Evolutionary conservation across 2,329 filamentous ascomycete species (phyloP), one percentile per base, ranked within the genome.

Genomic region (Ophiostoma fasciatum): DNA sequence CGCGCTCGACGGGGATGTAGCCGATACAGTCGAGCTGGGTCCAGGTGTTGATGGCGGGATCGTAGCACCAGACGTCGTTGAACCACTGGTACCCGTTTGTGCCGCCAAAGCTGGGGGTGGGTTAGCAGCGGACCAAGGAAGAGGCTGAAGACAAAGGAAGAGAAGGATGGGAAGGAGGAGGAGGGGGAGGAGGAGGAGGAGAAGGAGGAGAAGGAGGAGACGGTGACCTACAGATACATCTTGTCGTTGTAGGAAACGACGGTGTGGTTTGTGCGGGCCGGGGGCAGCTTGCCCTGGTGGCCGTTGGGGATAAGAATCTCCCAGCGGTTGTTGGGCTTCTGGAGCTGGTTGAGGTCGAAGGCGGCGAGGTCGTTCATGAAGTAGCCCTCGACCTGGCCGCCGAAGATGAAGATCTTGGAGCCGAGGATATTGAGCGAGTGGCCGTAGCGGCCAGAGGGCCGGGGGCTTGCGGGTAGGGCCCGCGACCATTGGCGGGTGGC

Each of bases 41-140:
- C 90, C 90, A 98, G 38, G 69, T 62, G 55, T 94, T 94, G 31
- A 71, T 62, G 37, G 75, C 68, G 7, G 87, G 82, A 49, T 94
- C 88, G 54, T 90, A 98, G 35, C 78, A 83, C 90, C 90, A 98
- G 32, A 98, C 90, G 53, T 98, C 90, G 55, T 96, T 98, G 62
- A 96, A 98, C 92, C 90, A 98, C 50, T 82, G 77, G 38, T 87
- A 74, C 28, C 90, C 90, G 53, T 98, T 94, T 2, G 90, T 98
- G 43, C 90, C 90, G 48, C 90, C 90, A 54, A 98, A 98, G n/a
- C 82, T 90, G 26, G 20, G 20, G 20, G 6, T 5, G 25, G 25
- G 25, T 26, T 13, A 17, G 26, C n/a, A 28, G 13, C n/a, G 8
- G 6, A n/a, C 26, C 13, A 8, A 27, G 7, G n/a, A 19, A 27